These are phyloP conservation scores for Rosa multiflora DNA, from an alignment of 306 rosid genomes.

Conservation along the genomic window DNA sequence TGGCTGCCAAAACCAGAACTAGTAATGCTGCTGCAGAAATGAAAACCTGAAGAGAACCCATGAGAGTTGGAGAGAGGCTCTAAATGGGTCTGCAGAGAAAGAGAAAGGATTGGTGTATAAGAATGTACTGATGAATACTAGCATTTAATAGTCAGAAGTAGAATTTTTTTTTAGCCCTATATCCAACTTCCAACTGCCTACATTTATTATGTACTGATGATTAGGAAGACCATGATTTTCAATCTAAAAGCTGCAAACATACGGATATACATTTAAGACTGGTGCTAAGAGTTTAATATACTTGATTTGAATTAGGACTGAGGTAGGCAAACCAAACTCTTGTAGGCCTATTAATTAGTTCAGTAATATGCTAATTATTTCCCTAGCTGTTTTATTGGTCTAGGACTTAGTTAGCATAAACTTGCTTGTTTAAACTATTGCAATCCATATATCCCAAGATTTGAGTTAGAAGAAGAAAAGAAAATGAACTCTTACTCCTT, in stretches of 20 bases:
- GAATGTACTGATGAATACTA: constrained; percentile 28
- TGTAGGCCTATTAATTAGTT: not conserved
- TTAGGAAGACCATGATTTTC: constrained; percentile 6
- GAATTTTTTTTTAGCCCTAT: not conserved
- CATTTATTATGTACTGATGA: constrained; percentile 40
- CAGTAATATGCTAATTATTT: not conserved
- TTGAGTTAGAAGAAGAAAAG: not conserved
- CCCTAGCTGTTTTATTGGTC: not conserved
- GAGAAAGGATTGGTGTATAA: constrained; percentile 22
- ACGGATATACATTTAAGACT: constrained; percentile 34
- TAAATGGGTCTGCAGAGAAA: constrained; percentile 6
- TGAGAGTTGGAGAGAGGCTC: constrained; percentile 37
- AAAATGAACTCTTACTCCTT: not conserved
- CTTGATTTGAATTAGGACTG: not conserved
- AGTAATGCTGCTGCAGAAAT: constrained; percentile 27
- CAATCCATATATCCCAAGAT: not conserved
- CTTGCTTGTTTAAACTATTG: not conserved
- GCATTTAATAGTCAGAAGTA: not conserved
- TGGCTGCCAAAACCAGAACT: constrained; percentile 43
- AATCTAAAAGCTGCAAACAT: constrained; percentile 4
- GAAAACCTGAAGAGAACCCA: constrained; percentile 48
- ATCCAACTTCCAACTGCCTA: constrained; percentile 66
- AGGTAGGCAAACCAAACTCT: not conserved
- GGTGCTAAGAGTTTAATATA: not conserved
- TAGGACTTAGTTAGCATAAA: not conserved